A percentile compares a stretch with the other conserved stretches of the same genome.
Conservation (phyloP, 495 filamentous ascomycete genomes). For the Aspergillus leporis region DNA sequence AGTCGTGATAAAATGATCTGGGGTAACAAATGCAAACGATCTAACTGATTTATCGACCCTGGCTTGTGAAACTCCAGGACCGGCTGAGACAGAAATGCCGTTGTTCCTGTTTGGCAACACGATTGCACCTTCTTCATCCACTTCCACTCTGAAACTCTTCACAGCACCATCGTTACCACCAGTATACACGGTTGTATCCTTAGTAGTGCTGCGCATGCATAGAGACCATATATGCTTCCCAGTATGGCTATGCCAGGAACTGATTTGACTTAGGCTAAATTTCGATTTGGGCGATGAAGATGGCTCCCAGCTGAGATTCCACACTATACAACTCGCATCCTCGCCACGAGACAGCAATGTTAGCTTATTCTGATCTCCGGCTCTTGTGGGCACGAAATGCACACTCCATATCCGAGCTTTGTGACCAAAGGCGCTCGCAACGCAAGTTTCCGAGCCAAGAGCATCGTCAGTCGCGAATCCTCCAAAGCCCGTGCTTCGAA, state of each 20-base stretch:
- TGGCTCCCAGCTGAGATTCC: conserved; percentile 55
- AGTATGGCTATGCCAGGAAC: conserved; percentile 61
- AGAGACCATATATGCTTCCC: conserved; percentile 94
- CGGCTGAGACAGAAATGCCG: conserved; percentile 6
- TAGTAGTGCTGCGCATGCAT: conserved; percentile 39
- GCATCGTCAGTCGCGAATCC: conserved; percentile 16
- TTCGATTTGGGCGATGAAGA: conserved; percentile 15
- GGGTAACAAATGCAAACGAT: conserved; percentile 64
- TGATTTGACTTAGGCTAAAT: conserved; percentile 50
- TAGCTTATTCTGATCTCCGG: conserved; percentile 21
- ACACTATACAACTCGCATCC: conserved; percentile 70
- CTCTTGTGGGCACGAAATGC: conserved; percentile 53
- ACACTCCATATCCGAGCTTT: conserved; percentile 87
- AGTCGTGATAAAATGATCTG: conserved; percentile 56
- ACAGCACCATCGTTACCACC: conserved; percentile 81
- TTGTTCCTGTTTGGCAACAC: conserved; percentile 18
- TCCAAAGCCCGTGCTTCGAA: conserved; percentile 47
- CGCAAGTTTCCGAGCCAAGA: conserved; percentile 33
- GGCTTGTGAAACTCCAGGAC: conserved; percentile 7
- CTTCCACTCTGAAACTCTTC: conserved; percentile 34
- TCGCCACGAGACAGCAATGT: conserved; percentile 75
- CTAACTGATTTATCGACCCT: conserved; percentile 34
- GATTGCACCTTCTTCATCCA: conserved; percentile 11
- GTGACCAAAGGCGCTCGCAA: conserved; percentile 81
- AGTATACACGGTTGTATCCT: conserved; percentile 58